Percentiles rank a stretch among this genome's conserved stretches.
phyloP scores from a whole-genome alignment of 139 green algal species.

The Protoeuglena noctilucae region DNA sequence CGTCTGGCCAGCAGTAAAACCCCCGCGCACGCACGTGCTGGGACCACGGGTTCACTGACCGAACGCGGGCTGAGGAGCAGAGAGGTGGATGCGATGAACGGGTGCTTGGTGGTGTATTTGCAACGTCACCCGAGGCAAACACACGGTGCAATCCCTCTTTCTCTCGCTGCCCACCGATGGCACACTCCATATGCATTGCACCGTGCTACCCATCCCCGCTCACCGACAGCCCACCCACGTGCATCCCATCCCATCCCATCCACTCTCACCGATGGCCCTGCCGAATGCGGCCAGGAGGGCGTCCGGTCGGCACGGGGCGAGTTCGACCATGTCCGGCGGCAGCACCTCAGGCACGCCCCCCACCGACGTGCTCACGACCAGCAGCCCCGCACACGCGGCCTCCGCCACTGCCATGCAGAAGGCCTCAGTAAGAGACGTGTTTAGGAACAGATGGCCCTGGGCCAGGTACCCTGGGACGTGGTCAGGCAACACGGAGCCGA shows the following conservation, averaged over 20 bases:
- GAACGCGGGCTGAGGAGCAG: no score
- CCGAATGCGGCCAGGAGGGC: conserved; percentile 35
- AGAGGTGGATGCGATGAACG: no score
- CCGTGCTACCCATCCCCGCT: no score
- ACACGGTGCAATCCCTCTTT: no score
- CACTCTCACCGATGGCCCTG: conserved; percentile 11
- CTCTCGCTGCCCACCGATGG: no score
- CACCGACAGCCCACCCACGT: no score
- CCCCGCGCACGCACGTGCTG: conserved; percentile 24
- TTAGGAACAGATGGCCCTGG: conserved; percentile 64
- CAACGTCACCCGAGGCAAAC: no score
- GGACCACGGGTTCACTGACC: not conserved
- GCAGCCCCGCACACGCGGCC: conserved; percentile 41
- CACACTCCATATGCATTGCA: no score
- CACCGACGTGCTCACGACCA: conserved; percentile 37
- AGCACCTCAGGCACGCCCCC: conserved; percentile 92
- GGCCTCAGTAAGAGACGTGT: conserved; percentile 84
- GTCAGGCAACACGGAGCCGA: conserved; percentile 59
- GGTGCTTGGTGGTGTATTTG: no score
- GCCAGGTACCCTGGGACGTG: conserved; percentile 30
- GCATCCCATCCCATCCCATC: no score
- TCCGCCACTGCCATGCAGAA: conserved; percentile 97
- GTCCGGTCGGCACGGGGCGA: conserved; percentile 53
- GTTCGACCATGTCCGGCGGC: conserved; percentile 62
- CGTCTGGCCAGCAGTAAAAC: conserved; percentile 82